A percentile compares a stretch with the other conserved stretches of the same genome.
These are phyloP conservation scores for Fonsecaea monophora DNA, from an alignment of 2,329 filamentous ascomycete genomes.

Conservation along the genomic window DNA sequence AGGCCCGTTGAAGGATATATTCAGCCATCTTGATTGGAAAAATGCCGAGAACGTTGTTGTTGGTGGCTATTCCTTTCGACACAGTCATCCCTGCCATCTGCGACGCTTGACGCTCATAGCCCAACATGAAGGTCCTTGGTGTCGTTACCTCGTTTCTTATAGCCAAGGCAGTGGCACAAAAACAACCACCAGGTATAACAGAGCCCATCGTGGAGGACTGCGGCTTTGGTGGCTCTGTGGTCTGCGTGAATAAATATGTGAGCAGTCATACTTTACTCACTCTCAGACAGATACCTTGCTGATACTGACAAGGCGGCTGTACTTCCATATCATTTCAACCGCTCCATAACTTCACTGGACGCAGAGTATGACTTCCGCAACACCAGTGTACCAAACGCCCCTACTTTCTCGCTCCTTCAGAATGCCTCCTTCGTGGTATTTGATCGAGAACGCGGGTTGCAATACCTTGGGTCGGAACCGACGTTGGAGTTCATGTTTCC, in stretches of 20 bases:
- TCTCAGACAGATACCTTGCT: not conserved
- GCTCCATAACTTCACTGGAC: conserved; percentile 41
- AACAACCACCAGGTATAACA: conserved; percentile 39
- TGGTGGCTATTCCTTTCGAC: not conserved
- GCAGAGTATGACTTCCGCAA: conserved; percentile 43
- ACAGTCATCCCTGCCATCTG: not conserved
- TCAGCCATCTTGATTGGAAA: not conserved
- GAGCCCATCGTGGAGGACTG: conserved; percentile 44
- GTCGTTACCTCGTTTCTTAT: not conserved
- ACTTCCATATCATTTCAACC: conserved; percentile 50
- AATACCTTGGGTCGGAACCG: conserved; percentile 48
- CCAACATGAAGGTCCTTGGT: not conserved
- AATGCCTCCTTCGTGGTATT: conserved; percentile 49
- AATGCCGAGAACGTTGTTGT: not conserved
- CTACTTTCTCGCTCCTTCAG: conserved; percentile 43
- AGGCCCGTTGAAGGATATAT: not conserved
- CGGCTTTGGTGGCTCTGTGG: conserved; percentile 42
- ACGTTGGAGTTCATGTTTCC: conserved; percentile 49
- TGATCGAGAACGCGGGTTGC: conserved; percentile 46
- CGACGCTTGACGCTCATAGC: not conserved
- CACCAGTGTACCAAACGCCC: conserved; percentile 45
- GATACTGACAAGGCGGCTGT: conserved; percentile 35
- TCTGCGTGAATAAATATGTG: conserved; percentile 51
- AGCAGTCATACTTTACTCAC: conserved; percentile 20
- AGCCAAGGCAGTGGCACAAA: conserved; percentile 34